Evolutionary conservation across 169 alveolate genomes (phyloP).

Genomic region (Theileria luwenshuni): DNA sequence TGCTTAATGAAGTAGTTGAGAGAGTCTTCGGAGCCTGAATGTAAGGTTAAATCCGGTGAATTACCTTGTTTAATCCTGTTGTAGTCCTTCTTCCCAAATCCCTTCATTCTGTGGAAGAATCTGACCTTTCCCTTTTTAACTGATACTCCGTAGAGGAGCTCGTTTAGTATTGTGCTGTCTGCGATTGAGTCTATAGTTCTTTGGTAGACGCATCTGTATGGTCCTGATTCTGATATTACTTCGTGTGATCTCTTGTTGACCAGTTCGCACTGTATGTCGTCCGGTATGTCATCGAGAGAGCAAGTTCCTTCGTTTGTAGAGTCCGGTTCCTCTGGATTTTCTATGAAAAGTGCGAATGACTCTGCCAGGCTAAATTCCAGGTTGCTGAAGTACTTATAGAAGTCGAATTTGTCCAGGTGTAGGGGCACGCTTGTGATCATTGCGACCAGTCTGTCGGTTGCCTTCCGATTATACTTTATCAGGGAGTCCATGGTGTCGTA

Average conservation of each 20-base stretch:
- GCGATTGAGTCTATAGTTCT: slow-evolving; percentile 32
- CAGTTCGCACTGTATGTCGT: slow-evolving; percentile 49
- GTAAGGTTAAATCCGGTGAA: background rate
- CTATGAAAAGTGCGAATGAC: slow-evolving; percentile 62
- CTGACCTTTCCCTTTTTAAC: slow-evolving; percentile 48
- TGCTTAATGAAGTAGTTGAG: slow-evolving; percentile 15
- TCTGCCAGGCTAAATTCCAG: slow-evolving; percentile 31
- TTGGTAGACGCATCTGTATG: slow-evolving; percentile 59
- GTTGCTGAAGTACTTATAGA: slow-evolving; percentile 28
- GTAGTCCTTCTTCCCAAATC: slow-evolving; percentile 14
- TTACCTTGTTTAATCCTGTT: slow-evolving; percentile 1
- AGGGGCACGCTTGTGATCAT: slow-evolving; percentile 48
- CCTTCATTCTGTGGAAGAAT: slow-evolving; percentile 48
- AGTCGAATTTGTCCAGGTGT: slow-evolving; percentile 18
- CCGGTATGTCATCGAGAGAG: slow-evolving; percentile 14
- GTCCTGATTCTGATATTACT: slow-evolving; percentile 61
- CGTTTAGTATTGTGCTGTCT: slow-evolving; percentile 4
- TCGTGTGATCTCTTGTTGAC: slow-evolving; percentile 39
- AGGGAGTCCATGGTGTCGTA: slow-evolving; percentile 46
- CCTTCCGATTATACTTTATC: slow-evolving; percentile 7
- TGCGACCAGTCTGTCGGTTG: slow-evolving; percentile 58
- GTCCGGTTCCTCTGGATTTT: slow-evolving; percentile 19
- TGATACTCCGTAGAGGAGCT: slow-evolving; percentile 35
- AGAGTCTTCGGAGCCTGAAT: slow-evolving; percentile 7
- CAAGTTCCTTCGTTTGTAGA: background rate